A percentile compares a stretch with the other conserved stretches of the same genome.
phyloP scores from a whole-genome alignment of 140 eudicot species.

The Cichorium intybus region DNA sequence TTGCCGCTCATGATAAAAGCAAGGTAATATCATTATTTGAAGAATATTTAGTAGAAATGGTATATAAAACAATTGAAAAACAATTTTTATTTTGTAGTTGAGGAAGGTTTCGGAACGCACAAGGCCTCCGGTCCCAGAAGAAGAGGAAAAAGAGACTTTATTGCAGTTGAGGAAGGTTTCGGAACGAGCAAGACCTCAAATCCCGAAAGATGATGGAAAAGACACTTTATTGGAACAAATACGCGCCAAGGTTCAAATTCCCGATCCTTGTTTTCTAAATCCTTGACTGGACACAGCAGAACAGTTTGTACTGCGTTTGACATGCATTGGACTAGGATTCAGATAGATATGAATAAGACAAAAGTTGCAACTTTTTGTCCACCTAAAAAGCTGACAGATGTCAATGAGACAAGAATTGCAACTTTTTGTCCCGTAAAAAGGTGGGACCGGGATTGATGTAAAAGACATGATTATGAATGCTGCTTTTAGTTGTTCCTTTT shows the following conservation, averaged over 20 bases:
- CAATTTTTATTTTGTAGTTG: constrained; percentile 44
- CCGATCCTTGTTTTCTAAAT: neutral
- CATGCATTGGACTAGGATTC: neutral
- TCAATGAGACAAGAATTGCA: neutral
- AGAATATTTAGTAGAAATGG: neutral
- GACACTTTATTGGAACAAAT: constrained; percentile 79
- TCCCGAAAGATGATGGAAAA: constrained; percentile 63
- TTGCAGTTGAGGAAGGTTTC: constrained; percentile 79
- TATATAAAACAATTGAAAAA: neutral
- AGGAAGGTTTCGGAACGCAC: constrained; percentile 67
- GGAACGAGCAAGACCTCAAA: constrained; percentile 49
- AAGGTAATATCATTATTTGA: constrained; percentile 40
- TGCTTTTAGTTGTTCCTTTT: too few species aligned
- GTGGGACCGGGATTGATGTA: neutral
- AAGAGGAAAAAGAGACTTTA: constrained; percentile 58
- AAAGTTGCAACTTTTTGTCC: neutral
- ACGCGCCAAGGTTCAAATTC: constrained; percentile 55
- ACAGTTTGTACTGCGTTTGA: neutral
- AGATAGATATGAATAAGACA: neutral
- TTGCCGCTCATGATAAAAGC: constrained; percentile 89
- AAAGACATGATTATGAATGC: too few species aligned
- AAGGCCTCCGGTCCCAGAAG: constrained; percentile 46
- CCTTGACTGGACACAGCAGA: too few species aligned
- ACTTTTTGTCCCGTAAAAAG: neutral
- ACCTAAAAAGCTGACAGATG: too few species aligned